Base-by-base conservation (phyloP, 1,284 basidiomycete genomes). In the Coniferiporia sulphurascens region DNA sequence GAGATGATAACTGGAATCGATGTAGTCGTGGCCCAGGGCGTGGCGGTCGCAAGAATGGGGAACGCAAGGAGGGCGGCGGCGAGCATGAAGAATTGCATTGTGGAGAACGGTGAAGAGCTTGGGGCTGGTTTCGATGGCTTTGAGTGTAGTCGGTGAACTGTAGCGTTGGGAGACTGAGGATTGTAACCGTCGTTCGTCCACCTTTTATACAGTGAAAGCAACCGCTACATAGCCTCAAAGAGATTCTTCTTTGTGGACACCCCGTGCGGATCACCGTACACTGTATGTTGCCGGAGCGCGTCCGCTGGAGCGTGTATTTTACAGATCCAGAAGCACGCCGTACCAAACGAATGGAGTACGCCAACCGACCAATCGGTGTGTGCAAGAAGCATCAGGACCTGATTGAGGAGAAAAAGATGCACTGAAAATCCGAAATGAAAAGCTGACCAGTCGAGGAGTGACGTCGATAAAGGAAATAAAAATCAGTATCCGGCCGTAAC, bases 11-110 rank as follows among this genome's bases (percentile, higher is more conserved):
- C 12, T 3, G 38, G 35, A 15, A n/a, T 3, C 17, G 56, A 51
- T 35, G 35, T 56, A 10, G 55, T 34, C n/a, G 8, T 4, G 15
- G 50, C 13, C 17, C 27, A 22, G 48, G 58, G 55, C 22, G 52
- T 61, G 58, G 61, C 59, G 51, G 48, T 59, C 43, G 59, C 61
- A 57, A 59, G 61, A 51, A 60, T 38, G 12, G 58, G 51, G 45
- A 60, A 49, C 19, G 53, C 51, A 32, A 59, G 41, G 44, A 58
- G 48, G 12, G 52, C 17, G 35, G 52, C 17, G 35, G 32, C 9
- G 43, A 46, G 17, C 44, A 51, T 60, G 53, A 41, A 6, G 52
- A 56, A 53, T 17, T 32, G 21, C 59, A 60, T 60, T 52, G 49
- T 45, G 13, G 34, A 17, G 35, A 38, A 38, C 32, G 12, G 34